Conservation (phyloP, 2,329 filamentous ascomycete genomes). For the Daldinia sp. region DNA sequence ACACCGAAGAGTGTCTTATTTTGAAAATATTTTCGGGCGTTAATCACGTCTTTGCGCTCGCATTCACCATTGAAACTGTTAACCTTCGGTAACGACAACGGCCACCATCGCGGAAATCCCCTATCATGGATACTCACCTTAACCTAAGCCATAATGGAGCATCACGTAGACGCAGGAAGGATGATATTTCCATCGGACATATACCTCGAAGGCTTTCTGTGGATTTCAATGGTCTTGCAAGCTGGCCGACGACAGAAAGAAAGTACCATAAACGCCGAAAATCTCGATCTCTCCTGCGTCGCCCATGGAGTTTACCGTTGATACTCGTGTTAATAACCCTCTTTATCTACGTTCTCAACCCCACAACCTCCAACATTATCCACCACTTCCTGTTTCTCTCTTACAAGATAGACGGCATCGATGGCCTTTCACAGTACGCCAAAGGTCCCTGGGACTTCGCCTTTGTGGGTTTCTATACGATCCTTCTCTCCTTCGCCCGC, state of each 20-base stretch:
- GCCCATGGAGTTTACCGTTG: conserved; percentile 63
- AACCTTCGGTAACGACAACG: neutral
- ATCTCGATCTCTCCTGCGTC: conserved; percentile 26
- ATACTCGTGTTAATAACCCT: conserved; percentile 66
- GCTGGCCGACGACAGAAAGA: conserved; percentile 2
- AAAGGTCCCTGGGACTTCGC: neutral
- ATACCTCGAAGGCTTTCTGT: neutral
- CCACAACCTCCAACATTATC: conserved; percentile 72
- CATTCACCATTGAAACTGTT: neutral
- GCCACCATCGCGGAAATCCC: neutral
- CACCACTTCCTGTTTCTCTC: conserved; percentile 51
- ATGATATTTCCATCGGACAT: neutral
- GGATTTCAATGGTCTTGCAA: neutral
- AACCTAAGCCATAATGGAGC: neutral
- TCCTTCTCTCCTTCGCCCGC: neutral
- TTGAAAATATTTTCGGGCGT: neutral
- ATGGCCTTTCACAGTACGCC: neutral
- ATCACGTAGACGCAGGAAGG: neutral
- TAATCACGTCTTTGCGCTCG: neutral
- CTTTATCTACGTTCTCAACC: conserved; percentile 70
- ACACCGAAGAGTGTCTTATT: neutral
- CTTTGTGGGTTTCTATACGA: neutral
- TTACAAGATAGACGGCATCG: neutral
- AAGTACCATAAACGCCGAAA: conserved; percentile 24
- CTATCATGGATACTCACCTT: neutral